Conservation (phyloP, 345 rosid species). For the Physaria fendleri region DNA sequence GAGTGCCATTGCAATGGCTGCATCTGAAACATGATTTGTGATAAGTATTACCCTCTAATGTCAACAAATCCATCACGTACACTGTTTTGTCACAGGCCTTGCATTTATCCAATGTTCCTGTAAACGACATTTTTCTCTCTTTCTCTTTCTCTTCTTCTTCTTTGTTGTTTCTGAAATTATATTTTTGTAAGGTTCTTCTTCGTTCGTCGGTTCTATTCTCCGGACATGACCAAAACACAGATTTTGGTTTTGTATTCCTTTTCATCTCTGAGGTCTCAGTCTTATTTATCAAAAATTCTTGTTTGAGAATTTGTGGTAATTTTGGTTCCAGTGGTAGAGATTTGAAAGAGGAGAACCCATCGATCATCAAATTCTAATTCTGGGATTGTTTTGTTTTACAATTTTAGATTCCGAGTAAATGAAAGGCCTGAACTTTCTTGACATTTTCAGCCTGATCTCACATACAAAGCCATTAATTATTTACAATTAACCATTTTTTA, state of each 20-base stretch:
- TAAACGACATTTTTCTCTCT: too few species aligned
- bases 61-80: conserved; percentile 79
- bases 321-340: conserved; percentile 25
- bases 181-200: not conserved
- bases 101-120: too few species aligned
- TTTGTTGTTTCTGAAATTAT: too few species aligned
- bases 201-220: conserved; percentile 8
- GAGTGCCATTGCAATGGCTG: conserved; percentile 93
- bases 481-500: too few species aligned
- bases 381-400: conserved; percentile 5
- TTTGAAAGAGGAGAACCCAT: conserved; percentile 18
- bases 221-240: conserved; percentile 20
- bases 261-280: not conserved
- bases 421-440: conserved; percentile 15
- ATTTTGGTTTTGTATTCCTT: not conserved
- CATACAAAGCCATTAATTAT: too few species aligned
- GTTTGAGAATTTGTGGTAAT: conserved; percentile 2
- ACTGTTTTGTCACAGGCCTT: conserved; percentile 96
- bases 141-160: too few species aligned
- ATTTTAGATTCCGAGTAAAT: not conserved
- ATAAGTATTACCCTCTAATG: conserved; percentile 82
- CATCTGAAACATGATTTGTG: conserved; percentile 89
- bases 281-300: conserved; percentile 11
- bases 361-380: conserved; percentile 11
- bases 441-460: not conserved